These are phyloP conservation scores for Magnaporthiopsis rhizophila DNA, from an alignment of 2,329 filamentous ascomycete genomes.

Conservation along the genomic window DNA sequence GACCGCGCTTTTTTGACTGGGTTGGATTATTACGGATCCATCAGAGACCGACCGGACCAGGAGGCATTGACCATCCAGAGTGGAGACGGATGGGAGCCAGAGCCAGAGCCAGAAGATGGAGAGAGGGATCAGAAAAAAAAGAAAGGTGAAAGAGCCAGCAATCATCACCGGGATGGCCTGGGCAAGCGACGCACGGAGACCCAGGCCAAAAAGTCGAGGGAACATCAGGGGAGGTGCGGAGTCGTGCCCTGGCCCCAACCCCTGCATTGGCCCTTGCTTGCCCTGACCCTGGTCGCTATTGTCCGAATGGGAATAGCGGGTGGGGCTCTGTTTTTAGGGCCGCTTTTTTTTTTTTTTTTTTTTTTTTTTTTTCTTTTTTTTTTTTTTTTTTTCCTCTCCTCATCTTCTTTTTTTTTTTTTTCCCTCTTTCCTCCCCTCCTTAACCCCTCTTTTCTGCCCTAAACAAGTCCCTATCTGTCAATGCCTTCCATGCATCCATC, in stretches of 20 bases:
- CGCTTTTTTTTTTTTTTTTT: conserved; percentile 1
- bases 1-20: background rate
- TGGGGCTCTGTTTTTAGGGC: background rate
- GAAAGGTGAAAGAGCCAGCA: background rate
- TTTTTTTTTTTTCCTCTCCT: too few relatives aligned
- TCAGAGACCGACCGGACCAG: background rate
- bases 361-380: background rate
- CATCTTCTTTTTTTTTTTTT: background rate
- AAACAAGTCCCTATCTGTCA: background rate
- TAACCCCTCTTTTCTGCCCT: background rate
- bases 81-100: background rate
- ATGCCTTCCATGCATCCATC: background rate
- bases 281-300: background rate
- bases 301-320: background rate
- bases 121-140: too few relatives aligned
- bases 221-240: background rate
- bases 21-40: background rate
- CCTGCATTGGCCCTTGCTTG: background rate
- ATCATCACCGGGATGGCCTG: background rate
- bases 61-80: background rate
- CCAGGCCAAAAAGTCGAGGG: background rate
- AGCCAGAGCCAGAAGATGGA: background rate
- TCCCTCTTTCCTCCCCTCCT: background rate
- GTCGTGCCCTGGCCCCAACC: background rate
- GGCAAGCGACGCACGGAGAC: background rate